A percentile compares a stretch with the other conserved stretches of the same genome.
Conservation (phyloP, 352 stramenopile species). For the Blastocystis sp. region DNA sequence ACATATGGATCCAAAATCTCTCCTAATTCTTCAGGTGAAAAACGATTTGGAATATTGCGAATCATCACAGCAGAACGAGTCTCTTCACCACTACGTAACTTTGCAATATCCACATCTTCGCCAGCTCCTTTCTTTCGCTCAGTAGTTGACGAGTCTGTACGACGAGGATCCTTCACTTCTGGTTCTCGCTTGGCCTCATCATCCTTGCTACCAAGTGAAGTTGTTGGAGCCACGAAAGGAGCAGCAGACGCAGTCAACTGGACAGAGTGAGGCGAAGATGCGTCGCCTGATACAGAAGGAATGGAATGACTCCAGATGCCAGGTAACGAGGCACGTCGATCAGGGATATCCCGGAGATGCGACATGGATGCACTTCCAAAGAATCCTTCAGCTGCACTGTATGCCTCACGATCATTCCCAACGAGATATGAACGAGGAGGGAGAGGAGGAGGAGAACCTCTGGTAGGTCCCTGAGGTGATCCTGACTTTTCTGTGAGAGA, state of each 20-base stretch:
- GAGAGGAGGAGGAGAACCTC: background rate
- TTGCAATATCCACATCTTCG: conserved; percentile 55
- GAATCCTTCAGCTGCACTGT: background rate
- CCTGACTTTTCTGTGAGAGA: background rate
- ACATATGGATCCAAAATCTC: conserved; percentile 26
- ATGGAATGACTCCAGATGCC: background rate
- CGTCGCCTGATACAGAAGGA: background rate
- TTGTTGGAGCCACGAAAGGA: background rate
- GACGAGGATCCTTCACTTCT: background rate
- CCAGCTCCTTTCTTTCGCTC: conserved; percentile 40
- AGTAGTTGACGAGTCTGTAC: no score
- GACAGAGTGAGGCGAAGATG: background rate
- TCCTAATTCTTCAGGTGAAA: conserved; percentile 21
- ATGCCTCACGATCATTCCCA: background rate
- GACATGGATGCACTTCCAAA: background rate
- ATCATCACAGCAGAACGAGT: conserved; percentile 62
- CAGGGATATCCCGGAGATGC: background rate
- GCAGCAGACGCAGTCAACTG: background rate
- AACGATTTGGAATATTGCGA: conserved; percentile 61
- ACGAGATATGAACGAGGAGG: conserved; percentile 32
- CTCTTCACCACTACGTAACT: conserved; percentile 45
- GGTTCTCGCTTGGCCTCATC: background rate
- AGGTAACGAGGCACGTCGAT: background rate
- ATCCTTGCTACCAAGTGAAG: background rate
- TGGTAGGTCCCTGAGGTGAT: background rate